Evolutionary conservation across 164 flowering plant genomes (phyloP), one percentile per base, ranked within the genome.

Genomic region (Dillenia suffruticosa): DNA sequence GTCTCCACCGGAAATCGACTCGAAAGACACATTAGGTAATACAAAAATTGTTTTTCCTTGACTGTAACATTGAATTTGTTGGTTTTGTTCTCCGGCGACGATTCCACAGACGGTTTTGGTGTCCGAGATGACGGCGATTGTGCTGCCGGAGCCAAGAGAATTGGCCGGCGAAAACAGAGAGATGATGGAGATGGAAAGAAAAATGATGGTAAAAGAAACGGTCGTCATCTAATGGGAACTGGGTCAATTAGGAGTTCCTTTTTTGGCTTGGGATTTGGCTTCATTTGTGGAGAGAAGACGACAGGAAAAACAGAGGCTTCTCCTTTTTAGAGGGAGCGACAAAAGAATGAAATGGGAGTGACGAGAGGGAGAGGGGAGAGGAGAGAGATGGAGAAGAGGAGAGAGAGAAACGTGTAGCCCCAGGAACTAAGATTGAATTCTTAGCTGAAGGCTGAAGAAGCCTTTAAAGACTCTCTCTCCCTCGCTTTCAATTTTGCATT

Each of bases 41-140:
- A 81, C 43, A 14, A 63, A 10, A 26, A 69, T 7, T 44, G 13
- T 15, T 16, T 45, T n/a, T 5, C 79, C 75, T 13, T 66, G 48
- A 9, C 63, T 64, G 72, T 66, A 74, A 70, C 98, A 94, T n/a
- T 67, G 64, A 19, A 94, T 75, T 49, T 74, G 51, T 53, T 74
- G 84, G 3, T 58, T 51, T 13, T 77, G 14, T 22, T 81, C 74
- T 0, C 62, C 72, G 9, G 98, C 80, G 15, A 77, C 66, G 54
- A 95, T 67, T 63, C 90, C 90, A 75, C 98, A 93, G 52, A 93
- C 82, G 13, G 93, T 81, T 61, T 66, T 58, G 64, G 86, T 64
- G 44, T 73, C 82, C 66, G 69, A 81, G 68, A 40, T 63, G 67
- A 82, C 68, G 53, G 96, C 89, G 48, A 85, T 9, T 5, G 96